Base-by-base conservation (phyloP, 768 basidiomycete species). In the Dacryopinax spathularia region DNA sequence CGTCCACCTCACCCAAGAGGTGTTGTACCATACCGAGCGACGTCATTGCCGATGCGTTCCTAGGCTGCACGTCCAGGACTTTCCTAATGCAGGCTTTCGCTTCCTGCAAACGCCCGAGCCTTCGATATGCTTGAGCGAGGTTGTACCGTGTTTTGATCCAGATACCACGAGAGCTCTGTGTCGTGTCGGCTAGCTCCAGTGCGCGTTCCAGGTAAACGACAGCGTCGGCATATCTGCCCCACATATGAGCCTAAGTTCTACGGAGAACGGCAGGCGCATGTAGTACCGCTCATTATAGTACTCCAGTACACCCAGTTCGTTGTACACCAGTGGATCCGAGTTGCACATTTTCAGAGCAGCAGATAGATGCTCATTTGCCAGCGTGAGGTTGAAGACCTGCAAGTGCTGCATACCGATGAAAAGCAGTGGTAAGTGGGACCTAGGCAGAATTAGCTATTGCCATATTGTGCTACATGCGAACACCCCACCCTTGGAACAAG, bases 391-490 rank as follows among this genome's bases (percentile, higher is more conserved):
- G 31, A 87, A 88, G 6, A 99, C 79, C 70, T 87, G 86, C 35
- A 99, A 89, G 68, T 98, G 90, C 73, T 99, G 95, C 94, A 97
- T 98, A 5, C 95, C 96, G 48, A 98, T 91, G 71, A 93, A 98
- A 75, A 94, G 84, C 43, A 96, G 77, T 1, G 96, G 94, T 2
- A 99, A 76, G 75, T 99, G 95, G 2, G 93, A 93, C n/a, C 94
- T 95, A 69, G 22, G n/a, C 20, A 27, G 34, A n/a, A 20, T n/a
- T 29, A 27, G 34, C 39, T 31, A 10, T 13, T 1, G 25, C 16
- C 27, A 15, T 59, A 27, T 34, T n/a, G 16, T 35, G 48, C 29
- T 33, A 3, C 16, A 4, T 16, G 35, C 31, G n/a, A 25, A 43
- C 12, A 69, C 81, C 61, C 71, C 61, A 93, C 90, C 95, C 96